Percentiles rank a stretch among this genome's conserved stretches.
These are phyloP conservation scores for Xylaria castorea DNA, from an alignment of 495 filamentous ascomycete genomes.

Conservation along the genomic window DNA sequence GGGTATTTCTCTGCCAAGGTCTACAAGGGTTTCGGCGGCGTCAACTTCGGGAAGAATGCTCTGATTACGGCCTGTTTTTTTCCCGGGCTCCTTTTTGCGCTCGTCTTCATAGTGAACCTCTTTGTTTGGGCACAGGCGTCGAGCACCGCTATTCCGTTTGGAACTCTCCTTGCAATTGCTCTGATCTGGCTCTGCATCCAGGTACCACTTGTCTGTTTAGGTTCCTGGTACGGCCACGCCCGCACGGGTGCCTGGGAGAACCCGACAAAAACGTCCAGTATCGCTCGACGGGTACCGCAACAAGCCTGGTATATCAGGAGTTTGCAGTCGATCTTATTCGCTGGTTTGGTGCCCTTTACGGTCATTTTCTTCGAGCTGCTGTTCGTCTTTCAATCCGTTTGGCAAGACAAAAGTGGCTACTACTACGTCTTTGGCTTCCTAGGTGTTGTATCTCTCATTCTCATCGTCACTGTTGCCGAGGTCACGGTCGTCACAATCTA, in stretches of 20 bases:
- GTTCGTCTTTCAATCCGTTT: constrained; percentile 89
- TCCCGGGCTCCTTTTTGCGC: constrained; percentile 79
- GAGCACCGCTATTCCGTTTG: constrained; percentile 88
- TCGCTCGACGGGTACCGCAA: constrained; percentile 76
- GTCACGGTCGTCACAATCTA: constrained; percentile 91
- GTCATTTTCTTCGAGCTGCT: constrained; percentile 94
- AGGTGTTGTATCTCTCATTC: constrained; percentile 74
- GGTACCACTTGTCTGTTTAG: constrained; percentile 85
- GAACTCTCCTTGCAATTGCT: constrained; percentile 78
- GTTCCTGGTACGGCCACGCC: constrained; percentile 80
- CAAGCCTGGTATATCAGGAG: constrained; percentile 82
- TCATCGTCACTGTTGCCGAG: constrained; percentile 82
- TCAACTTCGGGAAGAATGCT: constrained; percentile 80
- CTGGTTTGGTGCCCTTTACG: constrained; percentile 86
- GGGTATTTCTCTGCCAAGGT: constrained; percentile 90
- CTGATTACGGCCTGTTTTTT: constrained; percentile 84
- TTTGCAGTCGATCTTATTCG: constrained; percentile 68
- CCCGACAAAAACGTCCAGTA: constrained; percentile 80
- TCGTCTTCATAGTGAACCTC: constrained; percentile 85
- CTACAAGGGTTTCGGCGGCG: constrained; percentile 86
- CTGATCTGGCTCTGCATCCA: constrained; percentile 89
- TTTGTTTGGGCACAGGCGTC: constrained; percentile 96
- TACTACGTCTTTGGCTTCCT: constrained; percentile 96
- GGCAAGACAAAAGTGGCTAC: constrained; percentile 93
- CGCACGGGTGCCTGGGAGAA: constrained; percentile 77